Percentiles rank a stretch among this genome's conserved stretches.
Conservation (phyloP, 2,329 filamentous ascomycete species). For the Phaeophleospora eucalypticola region DNA sequence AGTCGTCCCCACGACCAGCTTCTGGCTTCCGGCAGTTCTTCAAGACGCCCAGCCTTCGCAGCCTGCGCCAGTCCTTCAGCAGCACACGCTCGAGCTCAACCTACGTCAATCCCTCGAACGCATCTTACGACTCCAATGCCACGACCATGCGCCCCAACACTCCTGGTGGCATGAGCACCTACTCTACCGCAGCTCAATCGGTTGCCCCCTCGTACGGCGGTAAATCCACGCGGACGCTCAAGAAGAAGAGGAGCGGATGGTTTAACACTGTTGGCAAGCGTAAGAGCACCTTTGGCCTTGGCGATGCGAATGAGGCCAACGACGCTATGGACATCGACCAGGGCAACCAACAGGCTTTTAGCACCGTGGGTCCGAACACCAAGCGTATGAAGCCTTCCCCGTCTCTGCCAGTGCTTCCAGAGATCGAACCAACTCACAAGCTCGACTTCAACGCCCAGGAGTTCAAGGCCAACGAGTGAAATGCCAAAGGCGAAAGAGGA, state of each 20-base stretch:
- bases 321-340: neutral
- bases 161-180: neutral
- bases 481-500: neutral
- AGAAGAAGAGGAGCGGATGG: neutral
- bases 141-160: neutral
- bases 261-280: too few species aligned
- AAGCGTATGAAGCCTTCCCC: neutral
- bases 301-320: too few species aligned
- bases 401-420: neutral
- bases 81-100: constrained; percentile 33
- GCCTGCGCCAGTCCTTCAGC: constrained; percentile 34
- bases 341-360: neutral
- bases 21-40: too few species aligned
- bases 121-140: constrained; percentile 8
- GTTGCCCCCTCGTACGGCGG: too few species aligned
- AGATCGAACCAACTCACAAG: neutral
- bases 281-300: too few species aligned
- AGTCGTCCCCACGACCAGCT: too few species aligned
- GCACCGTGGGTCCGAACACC: too few species aligned
- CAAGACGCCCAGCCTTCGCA: constrained; percentile 31
- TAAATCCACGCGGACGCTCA: neutral
- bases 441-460: neutral
- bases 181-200: too few species aligned
- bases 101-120: constrained; percentile 21
- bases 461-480: neutral